A percentile compares a stretch with the other conserved stretches of the same genome.
Conservation (phyloP, 805 yeast species). For the Zygoascus tannicola region DNA sequence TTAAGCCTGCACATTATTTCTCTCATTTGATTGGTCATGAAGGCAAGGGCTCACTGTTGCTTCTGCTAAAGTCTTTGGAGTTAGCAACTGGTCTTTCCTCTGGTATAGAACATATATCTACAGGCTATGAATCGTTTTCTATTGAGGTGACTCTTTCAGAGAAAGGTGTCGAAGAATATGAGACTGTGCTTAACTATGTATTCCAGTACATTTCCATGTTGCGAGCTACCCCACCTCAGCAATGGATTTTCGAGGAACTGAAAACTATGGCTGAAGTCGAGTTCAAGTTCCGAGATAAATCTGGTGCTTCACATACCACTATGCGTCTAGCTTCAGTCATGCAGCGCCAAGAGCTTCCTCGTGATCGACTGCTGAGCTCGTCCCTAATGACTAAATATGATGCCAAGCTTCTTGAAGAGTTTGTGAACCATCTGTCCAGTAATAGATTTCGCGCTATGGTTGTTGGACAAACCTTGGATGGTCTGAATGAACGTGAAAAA, state of each 20-base stretch:
- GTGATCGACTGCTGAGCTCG: slow-evolving; percentile 50
- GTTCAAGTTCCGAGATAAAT: slow-evolving; percentile 75
- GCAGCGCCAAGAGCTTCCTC: slow-evolving; percentile 54
- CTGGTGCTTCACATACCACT: slow-evolving; percentile 61
- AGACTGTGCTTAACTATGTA: slow-evolving; percentile 45
- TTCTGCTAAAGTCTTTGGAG: slow-evolving; percentile 56
- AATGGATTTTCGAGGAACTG: slow-evolving; percentile 76
- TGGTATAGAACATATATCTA: slow-evolving; percentile 47
- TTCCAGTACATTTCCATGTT: slow-evolving; percentile 72
- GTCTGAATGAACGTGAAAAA: slow-evolving; percentile 46
- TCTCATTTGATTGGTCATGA: slow-evolving; percentile 91
- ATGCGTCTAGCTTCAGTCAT: slow-evolving; percentile 54
- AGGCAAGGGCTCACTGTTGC: slow-evolving; percentile 73
- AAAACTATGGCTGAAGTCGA: slow-evolving; percentile 55
- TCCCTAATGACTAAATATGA: slow-evolving; percentile 51
- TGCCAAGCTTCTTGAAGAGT: slow-evolving; percentile 42
- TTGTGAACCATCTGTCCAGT: slow-evolving; percentile 41
- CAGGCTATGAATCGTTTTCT: slow-evolving; percentile 59
- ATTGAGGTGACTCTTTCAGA: slow-evolving; percentile 69
- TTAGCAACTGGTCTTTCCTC: slow-evolving; percentile 76
- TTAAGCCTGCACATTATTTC: slow-evolving; percentile 59
- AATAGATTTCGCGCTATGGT: slow-evolving; percentile 54
- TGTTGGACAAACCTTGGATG: slow-evolving; percentile 42
- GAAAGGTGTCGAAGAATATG: slow-evolving; percentile 51
- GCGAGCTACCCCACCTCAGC: slow-evolving; percentile 48